Evolutionary conservation across 2,329 filamentous ascomycete species (phyloP), one percentile per base, ranked within the genome.

Genomic region (Rasamsonia emersonii): DNA sequence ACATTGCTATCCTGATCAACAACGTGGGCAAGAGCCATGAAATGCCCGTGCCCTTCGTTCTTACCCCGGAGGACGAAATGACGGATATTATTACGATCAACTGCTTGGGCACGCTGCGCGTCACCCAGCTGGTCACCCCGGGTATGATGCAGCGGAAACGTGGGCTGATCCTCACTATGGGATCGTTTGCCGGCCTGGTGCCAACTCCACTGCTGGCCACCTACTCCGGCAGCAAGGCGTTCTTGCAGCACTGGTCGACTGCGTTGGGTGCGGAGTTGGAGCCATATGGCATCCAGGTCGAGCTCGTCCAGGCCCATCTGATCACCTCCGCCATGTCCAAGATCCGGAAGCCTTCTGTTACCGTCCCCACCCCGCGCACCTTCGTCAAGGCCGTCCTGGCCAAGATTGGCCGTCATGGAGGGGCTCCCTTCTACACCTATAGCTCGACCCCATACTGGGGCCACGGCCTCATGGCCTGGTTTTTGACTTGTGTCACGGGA

Each of bases 291-390:
- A 77, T 98, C 24, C 80, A 86, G 42, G 86, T 94, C n/a, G 79
- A 96, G 60, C 75, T 96, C 29, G 80, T 93, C 17, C 75, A 96
- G 46, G 86, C 82, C 47, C 93, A 98, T 59, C 76, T 98, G 28
- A 84, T 98, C 50, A 93, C 86, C 4, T 89, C 85, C 1, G 86
- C 89, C 51, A 98, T 98, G 91, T 89, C 82, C 63, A 98, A 98
- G 72, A 77, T 98, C 48, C 81, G 85, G 49, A 81, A 79, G 35
- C 68, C 86, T 0, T 89, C 75, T 42, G 61, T 79, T 27, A 66
- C 86, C 36, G 82, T 96, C 27, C 91, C 91, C 7, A 86, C 72
- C 37, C 82, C 89, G 9, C 81, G 79, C 56, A 67, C 71, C 33
- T 96, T 96, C 57, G 91, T 98, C 35, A 75, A 73, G 48, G 68